Conservation (phyloP, 2,329 filamentous ascomycete species). For the Ophiostoma triangulosporum region DNA sequence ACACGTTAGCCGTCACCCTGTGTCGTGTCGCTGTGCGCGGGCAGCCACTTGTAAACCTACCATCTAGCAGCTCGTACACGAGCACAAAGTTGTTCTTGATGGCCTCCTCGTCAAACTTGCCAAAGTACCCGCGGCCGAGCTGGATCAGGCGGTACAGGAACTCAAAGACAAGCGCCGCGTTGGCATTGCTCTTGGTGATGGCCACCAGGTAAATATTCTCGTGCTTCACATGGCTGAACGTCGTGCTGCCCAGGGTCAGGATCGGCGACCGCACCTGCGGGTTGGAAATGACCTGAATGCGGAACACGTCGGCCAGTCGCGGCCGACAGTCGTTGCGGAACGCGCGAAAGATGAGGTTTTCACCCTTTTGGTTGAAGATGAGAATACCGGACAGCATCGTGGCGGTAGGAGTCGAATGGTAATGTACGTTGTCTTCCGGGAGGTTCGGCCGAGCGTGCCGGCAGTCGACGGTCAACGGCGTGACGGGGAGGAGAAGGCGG, state of each 20-base stretch:
- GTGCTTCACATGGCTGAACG: slow-evolving; percentile 98
- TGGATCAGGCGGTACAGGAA: slow-evolving; percentile 88
- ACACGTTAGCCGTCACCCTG: slow-evolving; percentile 1
- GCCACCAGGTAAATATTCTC: slow-evolving; percentile 98
- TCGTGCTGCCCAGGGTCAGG: slow-evolving; percentile 90
- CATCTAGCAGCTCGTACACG: slow-evolving; percentile 92
- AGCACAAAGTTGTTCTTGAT: slow-evolving; percentile 99
- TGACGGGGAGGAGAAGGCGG: neutral
- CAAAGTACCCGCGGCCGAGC: slow-evolving; percentile 91
- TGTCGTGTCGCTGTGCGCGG: too few species aligned
- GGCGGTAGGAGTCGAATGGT: neutral
- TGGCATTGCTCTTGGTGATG: slow-evolving; percentile 97
- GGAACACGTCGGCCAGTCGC: slow-evolving; percentile 94
- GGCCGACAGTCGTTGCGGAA: slow-evolving; percentile 98
- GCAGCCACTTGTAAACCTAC: slow-evolving; percentile 30
- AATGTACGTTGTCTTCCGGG: neutral
- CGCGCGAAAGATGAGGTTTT: slow-evolving; percentile 98
- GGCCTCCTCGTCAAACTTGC: slow-evolving; percentile 97
- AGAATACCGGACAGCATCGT: slow-evolving; percentile 90
- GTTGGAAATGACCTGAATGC: slow-evolving; percentile 98
- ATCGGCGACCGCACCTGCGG: slow-evolving; percentile 95
- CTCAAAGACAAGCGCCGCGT: slow-evolving; percentile 94
- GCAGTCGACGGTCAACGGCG: neutral
- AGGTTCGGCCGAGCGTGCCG: neutral
- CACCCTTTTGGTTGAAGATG: slow-evolving; percentile 98